Evolutionary conservation across 176 grass and related monocot species (phyloP), one percentile per base, ranked within the genome.

Genomic region (Zoysia japonica): DNA sequence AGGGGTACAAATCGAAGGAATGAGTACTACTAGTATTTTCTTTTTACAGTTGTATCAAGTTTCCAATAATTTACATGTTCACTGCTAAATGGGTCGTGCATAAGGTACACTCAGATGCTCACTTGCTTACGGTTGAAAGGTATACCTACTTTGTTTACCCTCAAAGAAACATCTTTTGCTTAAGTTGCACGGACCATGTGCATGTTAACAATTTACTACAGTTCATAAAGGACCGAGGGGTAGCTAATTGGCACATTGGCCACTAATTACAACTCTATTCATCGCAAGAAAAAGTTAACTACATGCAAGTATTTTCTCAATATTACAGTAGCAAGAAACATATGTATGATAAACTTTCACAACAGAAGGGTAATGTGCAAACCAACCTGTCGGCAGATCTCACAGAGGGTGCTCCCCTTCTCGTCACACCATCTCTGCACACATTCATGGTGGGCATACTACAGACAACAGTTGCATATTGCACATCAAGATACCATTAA

Each of bases 351-450:
- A 59, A 41, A 12, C 17, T 7, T 61, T 70, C 16, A 64, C 49
- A 71, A 70, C 14, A 38, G 55, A 46, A 35, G 47, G 68, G 50
- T 5, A 72, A 44, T 20, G 48, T 50, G 53, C 48, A 14, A 53
- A 52, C 83, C 75, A 53, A 98, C 95, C 95, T 94, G 89, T 53
- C 92, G 92, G 11, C 95, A 98, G 83, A 98, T 94, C 81, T 98
- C 95, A 17, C 92, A 98, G 56, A 94, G 41, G 36, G 67, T 94
- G 89, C 88, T 89, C 54, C 95, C 95, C 73, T 98, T 98, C 80
- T 98, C 95, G 52, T 94, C 85, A 84, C 95, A 98, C 95, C 95
- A 98, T 84, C 83, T 94, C 92, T 98, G 95, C 52, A 98, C 90
- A 77, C 95, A 98, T 15, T 60, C 84, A 83, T 92, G 90, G 66